Conservation (phyloP, 2,329 filamentous ascomycete species). For the Xylariomycetidae sp. region DNA sequence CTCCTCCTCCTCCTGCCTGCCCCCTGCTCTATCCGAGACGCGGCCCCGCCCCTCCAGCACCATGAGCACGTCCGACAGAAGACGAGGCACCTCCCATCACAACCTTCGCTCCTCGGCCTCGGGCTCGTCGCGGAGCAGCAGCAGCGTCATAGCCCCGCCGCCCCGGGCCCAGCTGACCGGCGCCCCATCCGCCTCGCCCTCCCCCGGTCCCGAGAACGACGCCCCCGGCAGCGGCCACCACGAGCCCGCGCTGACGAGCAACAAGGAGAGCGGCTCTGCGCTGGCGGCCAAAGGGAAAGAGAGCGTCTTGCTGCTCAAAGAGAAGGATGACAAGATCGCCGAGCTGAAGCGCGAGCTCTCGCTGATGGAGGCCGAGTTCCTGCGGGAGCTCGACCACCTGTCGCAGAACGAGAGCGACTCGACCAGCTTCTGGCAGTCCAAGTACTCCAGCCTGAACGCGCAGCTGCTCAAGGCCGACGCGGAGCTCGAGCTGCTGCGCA, state of each 20-base stretch:
- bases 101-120: slow-evolving; percentile 27
- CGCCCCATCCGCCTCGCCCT: slow-evolving; percentile 24
- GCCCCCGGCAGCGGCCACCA: slow-evolving; percentile 5
- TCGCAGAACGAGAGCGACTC: slow-evolving; percentile 51
- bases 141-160: slow-evolving; percentile 33
- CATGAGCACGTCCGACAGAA: slow-evolving; percentile 42
- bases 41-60: slow-evolving; percentile 12
- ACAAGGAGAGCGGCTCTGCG: slow-evolving; percentile 17
- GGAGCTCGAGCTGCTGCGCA: slow-evolving; percentile 45
- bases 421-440: slow-evolving; percentile 53
- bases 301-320: slow-evolving; percentile 31
- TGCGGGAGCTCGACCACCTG: slow-evolving; percentile 47
- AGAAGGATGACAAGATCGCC: slow-evolving; percentile 49
- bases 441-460: slow-evolving; percentile 48
- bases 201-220: slow-evolving; percentile 26
- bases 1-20: no score
- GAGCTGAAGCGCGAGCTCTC: slow-evolving; percentile 48
- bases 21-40: slow-evolving; percentile 6
- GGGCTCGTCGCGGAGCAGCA: slow-evolving; percentile 19
- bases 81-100: slow-evolving; percentile 32
- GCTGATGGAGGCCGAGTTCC: slow-evolving; percentile 50
- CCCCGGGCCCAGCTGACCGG: slow-evolving; percentile 36
- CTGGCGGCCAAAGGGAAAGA: slow-evolving; percentile 21
- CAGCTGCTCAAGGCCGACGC: slow-evolving; percentile 48
- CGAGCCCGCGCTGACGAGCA: slow-evolving; percentile 13